These are phyloP conservation scores for Saccharomyces paradoxus DNA, from an alignment of 805 yeast genomes.

Conservation along the genomic window DNA sequence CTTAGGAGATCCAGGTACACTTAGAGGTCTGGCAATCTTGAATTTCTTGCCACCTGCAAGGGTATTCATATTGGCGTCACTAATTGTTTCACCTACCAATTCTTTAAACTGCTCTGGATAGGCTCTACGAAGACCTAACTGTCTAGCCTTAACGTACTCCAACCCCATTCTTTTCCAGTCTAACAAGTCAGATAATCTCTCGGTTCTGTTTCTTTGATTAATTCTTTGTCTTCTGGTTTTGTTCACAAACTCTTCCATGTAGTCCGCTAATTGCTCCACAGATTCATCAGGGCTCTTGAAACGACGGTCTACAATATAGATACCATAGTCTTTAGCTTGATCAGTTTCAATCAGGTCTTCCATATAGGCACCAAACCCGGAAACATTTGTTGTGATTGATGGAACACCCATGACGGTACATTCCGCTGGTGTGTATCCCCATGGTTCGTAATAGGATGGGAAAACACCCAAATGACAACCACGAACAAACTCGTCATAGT, in stretches of 20 bases:
- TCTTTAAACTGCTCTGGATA: constrained; percentile 73
- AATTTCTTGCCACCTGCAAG: constrained; percentile 37
- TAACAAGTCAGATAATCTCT: constrained; percentile 80
- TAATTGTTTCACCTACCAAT: constrained; percentile 26
- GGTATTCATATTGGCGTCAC: constrained; percentile 24
- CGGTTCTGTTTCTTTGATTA: constrained; percentile 95
- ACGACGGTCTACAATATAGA: constrained; percentile 92
- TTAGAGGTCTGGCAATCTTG: constrained; percentile 85
- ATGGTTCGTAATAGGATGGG: constrained; percentile 97
- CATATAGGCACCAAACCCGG: constrained; percentile 98
- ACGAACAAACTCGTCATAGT: constrained; percentile 94
- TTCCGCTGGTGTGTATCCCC: constrained; percentile 99
- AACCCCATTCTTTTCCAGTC: constrained; percentile 99
- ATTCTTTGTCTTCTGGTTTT: constrained; percentile 97
- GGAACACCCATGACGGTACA: constrained; percentile 99
- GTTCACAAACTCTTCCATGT: constrained; percentile 80
- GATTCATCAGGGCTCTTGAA: constrained; percentile 88
- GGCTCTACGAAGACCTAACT: constrained; percentile 83
- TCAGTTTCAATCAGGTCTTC: constrained; percentile 87
- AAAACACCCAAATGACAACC: constrained; percentile 97
- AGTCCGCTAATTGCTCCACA: constrained; percentile 78
- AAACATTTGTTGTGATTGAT: constrained; percentile 87
- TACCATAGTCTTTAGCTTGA: constrained; percentile 84
- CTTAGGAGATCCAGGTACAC: constrained; percentile 96
- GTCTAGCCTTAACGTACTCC: constrained; percentile 94